Base-by-base conservation (phyloP, 164 flowering plant species). In the Vitis rupestris region DNA sequence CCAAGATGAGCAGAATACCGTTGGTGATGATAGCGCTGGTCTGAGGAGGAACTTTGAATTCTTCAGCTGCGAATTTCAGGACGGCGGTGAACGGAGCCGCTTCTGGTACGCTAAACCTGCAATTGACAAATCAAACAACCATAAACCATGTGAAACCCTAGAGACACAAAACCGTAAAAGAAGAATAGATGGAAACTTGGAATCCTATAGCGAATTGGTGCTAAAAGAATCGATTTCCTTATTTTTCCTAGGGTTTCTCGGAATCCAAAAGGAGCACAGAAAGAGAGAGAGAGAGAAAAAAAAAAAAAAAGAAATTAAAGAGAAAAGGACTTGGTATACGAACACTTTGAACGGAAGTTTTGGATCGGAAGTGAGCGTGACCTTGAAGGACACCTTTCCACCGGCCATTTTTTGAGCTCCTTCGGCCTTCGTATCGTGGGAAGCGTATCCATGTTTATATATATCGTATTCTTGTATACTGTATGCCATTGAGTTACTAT, bases 21-120 rank as follows among this genome's bases (percentile, higher is more conserved):
- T 94, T 92, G 63, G 99, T 94, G 86, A 94, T 92, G 82, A 94
- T 94, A n/a, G 99, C 99, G 79, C 99, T 92, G 65, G 99, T 94
- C 63, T 94, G 99, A 9, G 97, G 97, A 78, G 99, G 99, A 10
- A 94, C 99, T 77, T 95, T 93, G 85, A 95, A 93, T 76, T 95
- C 98, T 79, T 95, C 98, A 12, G 99, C 97, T 0, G 98, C 98
- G 71, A 88, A 95, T 79, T 95, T 95, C 77, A 95, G 76, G 50
- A 95, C 98, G 0, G 96, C 98, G 4, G 98, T 95, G 78, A 95
- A 95, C 1, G 99, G 99, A 37, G 99, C 99, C 2, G 87, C 99
- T 74, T 95, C 99, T 8, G 98, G 98, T 14, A 95, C 96, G 77
- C 91, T 95, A 76, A 95, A 92, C 63, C 99, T 94, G 87, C 19